Conservation (phyloP, 495 filamentous ascomycete genomes). For the Hyaloscypha bicolor region DNA sequence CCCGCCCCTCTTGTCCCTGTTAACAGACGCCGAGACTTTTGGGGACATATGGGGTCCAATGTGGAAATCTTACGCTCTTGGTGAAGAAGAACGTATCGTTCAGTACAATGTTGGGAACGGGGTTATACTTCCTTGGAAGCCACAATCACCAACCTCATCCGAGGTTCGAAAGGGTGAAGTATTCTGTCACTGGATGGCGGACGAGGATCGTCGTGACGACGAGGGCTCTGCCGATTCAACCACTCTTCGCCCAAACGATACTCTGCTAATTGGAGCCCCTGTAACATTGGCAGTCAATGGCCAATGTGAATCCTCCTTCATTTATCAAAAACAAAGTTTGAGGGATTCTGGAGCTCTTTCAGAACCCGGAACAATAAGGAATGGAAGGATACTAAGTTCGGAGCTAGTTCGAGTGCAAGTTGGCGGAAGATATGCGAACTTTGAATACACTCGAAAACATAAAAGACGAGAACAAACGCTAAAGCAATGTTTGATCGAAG, state of each 20-base stretch:
- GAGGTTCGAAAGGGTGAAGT: constrained; percentile 12
- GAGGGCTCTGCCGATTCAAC: not conserved
- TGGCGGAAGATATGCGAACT: not conserved
- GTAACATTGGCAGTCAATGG: not conserved
- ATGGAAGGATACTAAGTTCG: not conserved
- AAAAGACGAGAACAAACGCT: constrained; percentile 10
- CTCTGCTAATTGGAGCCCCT: constrained; percentile 21
- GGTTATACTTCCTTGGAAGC: constrained; percentile 17
- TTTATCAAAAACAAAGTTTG: not conserved
- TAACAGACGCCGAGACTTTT: constrained; percentile 22
- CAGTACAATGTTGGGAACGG: constrained; percentile 24
- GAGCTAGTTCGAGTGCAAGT: constrained; percentile 8
- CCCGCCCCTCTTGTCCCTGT: constrained; percentile 9
- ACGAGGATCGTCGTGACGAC: constrained; percentile 4
- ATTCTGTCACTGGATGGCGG: constrained; percentile 22
- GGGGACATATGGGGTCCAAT: constrained; percentile 25
- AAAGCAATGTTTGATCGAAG: constrained; percentile 13
- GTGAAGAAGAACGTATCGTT: constrained; percentile 4
- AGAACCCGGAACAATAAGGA: constrained; percentile 6
- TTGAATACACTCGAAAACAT: not conserved
- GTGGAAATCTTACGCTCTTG: constrained; percentile 15
- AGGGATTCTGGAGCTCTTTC: constrained; percentile 12
- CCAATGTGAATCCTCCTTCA: constrained; percentile 1
- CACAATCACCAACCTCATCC: not conserved
- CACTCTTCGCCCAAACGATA: constrained; percentile 7